Conservation (phyloP, 371 early-diverging fungal genomes). For the Mucor lusitanicus region DNA sequence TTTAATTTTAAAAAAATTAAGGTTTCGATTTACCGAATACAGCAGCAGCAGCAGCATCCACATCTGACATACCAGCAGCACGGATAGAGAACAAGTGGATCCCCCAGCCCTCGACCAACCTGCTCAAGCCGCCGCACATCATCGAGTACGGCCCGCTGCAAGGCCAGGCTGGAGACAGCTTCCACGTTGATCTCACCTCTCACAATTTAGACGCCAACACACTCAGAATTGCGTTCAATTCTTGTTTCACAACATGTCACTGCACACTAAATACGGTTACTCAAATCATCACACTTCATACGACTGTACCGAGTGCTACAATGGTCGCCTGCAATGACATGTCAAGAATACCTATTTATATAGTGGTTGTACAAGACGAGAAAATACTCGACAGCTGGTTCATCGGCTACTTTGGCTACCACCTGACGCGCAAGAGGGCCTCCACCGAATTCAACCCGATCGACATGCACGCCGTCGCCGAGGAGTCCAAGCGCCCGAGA, state of each 20-base stretch:
- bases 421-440: conserved; percentile 11
- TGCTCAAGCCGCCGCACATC: conserved; percentile 14
- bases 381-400: conserved; percentile 21
- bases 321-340: not conserved
- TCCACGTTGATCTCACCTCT: conserved; percentile 4
- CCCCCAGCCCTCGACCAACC: conserved; percentile 16
- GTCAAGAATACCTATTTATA: conserved; percentile 18
- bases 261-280: conserved; percentile 12
- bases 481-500: not conserved
- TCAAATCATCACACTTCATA: conserved; percentile 17
- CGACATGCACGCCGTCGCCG: not conserved
- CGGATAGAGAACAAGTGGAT: conserved; percentile 15
- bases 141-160: conserved; percentile 13
- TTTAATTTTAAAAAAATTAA: conserved; percentile 1
- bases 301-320: conserved; percentile 9
- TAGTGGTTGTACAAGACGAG: conserved; percentile 8
- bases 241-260: conserved; percentile 25
- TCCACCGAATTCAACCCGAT: not conserved
- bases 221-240: conserved; percentile 19
- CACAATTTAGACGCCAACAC: conserved; percentile 6
- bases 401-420: conserved; percentile 10
- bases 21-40: conserved; percentile 15
- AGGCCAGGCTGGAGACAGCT: conserved; percentile 17
- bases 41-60: not conserved
- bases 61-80: not conserved